phyloP scores from a whole-genome alignment of 805 yeast species.

The Ogataea polymorpha region DNA sequence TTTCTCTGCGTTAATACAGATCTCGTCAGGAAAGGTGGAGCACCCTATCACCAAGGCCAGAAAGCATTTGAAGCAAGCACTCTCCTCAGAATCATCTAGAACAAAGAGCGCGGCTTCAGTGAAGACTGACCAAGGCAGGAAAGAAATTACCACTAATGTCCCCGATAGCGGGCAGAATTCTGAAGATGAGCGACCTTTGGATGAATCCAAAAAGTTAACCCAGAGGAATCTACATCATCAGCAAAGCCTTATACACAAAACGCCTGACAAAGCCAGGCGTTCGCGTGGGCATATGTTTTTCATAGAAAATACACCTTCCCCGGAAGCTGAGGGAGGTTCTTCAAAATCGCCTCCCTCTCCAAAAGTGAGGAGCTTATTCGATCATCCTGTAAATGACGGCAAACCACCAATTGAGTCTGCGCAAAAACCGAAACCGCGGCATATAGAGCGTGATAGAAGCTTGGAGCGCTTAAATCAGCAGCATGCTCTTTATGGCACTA shows the following conservation, averaged over 20 bases:
- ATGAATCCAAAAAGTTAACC: conserved; percentile 15
- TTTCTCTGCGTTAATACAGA: conserved; percentile 28
- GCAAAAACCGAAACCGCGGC: neutral
- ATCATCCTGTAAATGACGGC: conserved; percentile 12
- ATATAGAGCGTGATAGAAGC: conserved; percentile 4
- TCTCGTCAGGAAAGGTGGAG: conserved; percentile 21
- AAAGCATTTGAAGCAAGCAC: neutral
- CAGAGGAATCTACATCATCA: conserved; percentile 17
- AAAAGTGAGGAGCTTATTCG: conserved; percentile 12
- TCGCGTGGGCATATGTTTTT: conserved; percentile 28
- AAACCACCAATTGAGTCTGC: neutral
- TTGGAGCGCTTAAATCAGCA: conserved; percentile 9
- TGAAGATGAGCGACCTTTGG: conserved; percentile 12
- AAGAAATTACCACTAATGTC: conserved; percentile 29
- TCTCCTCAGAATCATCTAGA: conserved; percentile 1
- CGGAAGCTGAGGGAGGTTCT: conserved; percentile 17
- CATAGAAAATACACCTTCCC: conserved; percentile 33
- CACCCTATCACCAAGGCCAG: neutral
- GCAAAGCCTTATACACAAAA: conserved; percentile 11
- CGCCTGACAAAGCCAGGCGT: neutral
- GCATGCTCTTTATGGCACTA: conserved; percentile 12
- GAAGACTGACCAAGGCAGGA: conserved; percentile 18
- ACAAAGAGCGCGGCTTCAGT: conserved; percentile 16
- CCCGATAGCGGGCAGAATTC: conserved; percentile 25
- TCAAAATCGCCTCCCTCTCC: conserved; percentile 8